These are phyloP conservation scores for Erigeron canadensis DNA, from an alignment of 129 eudicot genomes.

Conservation along the genomic window DNA sequence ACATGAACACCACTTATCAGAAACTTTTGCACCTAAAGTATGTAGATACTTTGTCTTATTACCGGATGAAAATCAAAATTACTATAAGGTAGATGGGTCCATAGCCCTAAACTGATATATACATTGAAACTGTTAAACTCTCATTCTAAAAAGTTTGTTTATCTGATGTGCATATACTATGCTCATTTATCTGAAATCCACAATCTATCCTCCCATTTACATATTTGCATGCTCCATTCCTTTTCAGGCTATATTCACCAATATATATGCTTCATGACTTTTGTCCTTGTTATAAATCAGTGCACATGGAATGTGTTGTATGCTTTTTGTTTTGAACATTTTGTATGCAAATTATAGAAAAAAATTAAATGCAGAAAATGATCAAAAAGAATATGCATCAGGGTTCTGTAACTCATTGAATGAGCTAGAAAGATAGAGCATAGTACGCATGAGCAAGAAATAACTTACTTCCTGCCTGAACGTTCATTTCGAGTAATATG, in stretches of 20 bases:
- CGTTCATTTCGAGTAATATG: constrained; percentile 63
- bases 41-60: not conserved
- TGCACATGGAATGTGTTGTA: constrained; percentile 3
- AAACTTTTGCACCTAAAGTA: not conserved
- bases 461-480: constrained; percentile 58
- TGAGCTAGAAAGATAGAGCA: constrained; percentile 5
- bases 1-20: not conserved
- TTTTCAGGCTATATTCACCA: not conserved
- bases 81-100: not conserved
- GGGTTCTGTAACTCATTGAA: not conserved
- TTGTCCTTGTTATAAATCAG: not conserved
- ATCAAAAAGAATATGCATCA: constrained; percentile 7
- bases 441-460: constrained; percentile 8
- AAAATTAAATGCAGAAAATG: constrained; percentile 6
- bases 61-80: not conserved
- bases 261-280: not conserved
- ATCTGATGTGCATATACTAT: too few relatives aligned
- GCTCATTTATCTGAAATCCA: too few relatives aligned
- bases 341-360: not conserved
- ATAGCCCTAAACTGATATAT: too few relatives aligned
- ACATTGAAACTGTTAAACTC: too few relatives aligned
- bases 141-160: too few relatives aligned
- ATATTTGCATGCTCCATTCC: not conserved
- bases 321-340: too few relatives aligned
- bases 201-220: not conserved